Base-by-base conservation (phyloP, 2,329 filamentous ascomycete species). In the Botrytis fragariae region DNA sequence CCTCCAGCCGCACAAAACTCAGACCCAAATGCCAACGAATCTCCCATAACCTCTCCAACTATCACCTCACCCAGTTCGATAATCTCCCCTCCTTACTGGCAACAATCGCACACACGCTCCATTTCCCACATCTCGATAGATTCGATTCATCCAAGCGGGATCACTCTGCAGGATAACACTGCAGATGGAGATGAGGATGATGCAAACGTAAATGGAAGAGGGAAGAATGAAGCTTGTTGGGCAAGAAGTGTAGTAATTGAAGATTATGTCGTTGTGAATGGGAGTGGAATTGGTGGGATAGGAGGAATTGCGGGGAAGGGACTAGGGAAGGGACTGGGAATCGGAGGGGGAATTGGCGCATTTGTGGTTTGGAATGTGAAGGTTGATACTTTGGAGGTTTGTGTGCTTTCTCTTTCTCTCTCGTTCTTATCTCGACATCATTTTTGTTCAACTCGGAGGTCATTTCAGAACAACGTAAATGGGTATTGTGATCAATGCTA, bases 311-410 rank as follows among this genome's bases (percentile, higher is more conserved):
- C 51, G 60, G 37, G 35, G 12, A 62, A 62, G 22, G 60, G 60
- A 42, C 25, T 62, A 35, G 37, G 35, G 12, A 62, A 62, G 22
- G 60, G 60, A 42, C 25, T 62, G 18, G 48, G 48, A 1, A 57
- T 68, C 10, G 64, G 45, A 10, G 64, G 64, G 45, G 14, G 35
- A 0, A 81, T 81, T 67, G 95, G 95, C n/a, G 93, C 95, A 2
- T 99, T 98, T 84, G 93, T 98, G 1, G 94, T 97, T 12, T 99
- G 93, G 93, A 96, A 94, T 80, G 94, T 96, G 79, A 90, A 87
- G 65, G 93, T 99, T 62, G 91, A 96, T 81, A 98, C 94, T 5
- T 84, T 98, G 69, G 92, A 90, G 82, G 94, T 95, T 42, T 29
- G 81, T 81, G 20, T 67, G 12, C 32, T 51, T n/a, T 29, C 9